Base-by-base conservation (phyloP, 2,329 filamentous ascomycete species). In the Fusarium annulatum region DNA sequence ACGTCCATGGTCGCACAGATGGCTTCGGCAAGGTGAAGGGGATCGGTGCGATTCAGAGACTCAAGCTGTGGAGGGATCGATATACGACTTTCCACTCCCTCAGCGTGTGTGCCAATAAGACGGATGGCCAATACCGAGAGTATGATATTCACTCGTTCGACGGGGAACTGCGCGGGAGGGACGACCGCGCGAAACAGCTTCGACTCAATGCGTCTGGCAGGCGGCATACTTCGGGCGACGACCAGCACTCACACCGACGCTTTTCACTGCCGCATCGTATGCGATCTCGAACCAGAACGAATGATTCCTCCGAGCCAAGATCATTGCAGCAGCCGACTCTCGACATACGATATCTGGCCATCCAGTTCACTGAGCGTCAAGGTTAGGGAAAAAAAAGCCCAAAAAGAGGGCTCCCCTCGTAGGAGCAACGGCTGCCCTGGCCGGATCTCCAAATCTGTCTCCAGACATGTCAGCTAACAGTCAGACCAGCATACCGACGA, bases 1-100 rank as follows among this genome's bases (percentile, higher is more conserved):
- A 88, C 69, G 78, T 81, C 8, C 85, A 88, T 67, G 81, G 84
- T 52, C 82, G 86, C 43, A 87, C 85, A 7, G 86, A 88, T 76
- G 78, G 82, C 21, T 87, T 87, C 67, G 86, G 86, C 51, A 87
- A 84, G 38, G 82, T 88, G 18, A 84, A 84, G 63, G 86, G 86
- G 26, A 82, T 88, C 61, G 86, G 85, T 3, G 85, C 86, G 4
- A 86, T 88, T 46, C 86, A 88, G 77, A 80, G 86, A 58, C 81
- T 88, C 69, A 88, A 88, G 78, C 79, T 88, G 33, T 88, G 86
- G 86, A 82, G 82, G 60, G 86, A 88, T 71, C 81, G 83, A 52
- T 84, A 86, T 61, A 85, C 84, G 18, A 84, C 83, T 7, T 84
- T 83, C 48, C 85, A 88, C 74, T 86, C 83, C 33, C 67, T 88